Evolutionary conservation across 768 basidiomycete species (phyloP), one percentile per base, ranked within the genome.

Genomic region (Tylopilus rubrobrunneus): DNA sequence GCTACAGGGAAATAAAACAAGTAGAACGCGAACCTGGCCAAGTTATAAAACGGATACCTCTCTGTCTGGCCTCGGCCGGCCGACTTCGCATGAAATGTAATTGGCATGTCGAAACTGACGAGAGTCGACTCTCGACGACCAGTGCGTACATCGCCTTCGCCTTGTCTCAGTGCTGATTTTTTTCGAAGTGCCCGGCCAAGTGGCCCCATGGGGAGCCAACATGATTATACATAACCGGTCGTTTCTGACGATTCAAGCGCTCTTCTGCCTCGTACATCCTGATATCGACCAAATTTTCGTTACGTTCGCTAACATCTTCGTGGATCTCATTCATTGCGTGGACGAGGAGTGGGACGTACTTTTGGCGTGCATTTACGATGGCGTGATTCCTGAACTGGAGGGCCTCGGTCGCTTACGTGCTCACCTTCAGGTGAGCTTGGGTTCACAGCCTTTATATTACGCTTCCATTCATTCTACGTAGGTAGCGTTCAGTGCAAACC

Each of bases 231-330:
- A 59, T 34, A 55, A 58, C 36, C 39, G 37, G n/a, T 57, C 58
- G 6, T 60, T 58, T 27, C 41, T 64, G 11, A 25, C 53, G 21
- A 56, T 62, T 9, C 56, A 64, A 6, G 56, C 36, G 4, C 43
- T 65, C 43, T 65, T 65, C 45, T 55, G 43, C 23, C 58, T 65
- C 29, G 37, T 40, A 4, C 19, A 55, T 39, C 36, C 27, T 7
- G 52, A 48, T 14, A 21, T 61, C 25, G 56, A 61, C 41, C 51
- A 41, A 41, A 44, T 56, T 8, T 41, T 25, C 10, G 33, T 51
- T 11, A 23, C 34, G 12, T 60, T 62, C 21, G 52, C 40, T 5
- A 41, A 40, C 4, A 12, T 27, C 5, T 65, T 65, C 17, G 15
- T 45, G 5, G 56, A 65, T 21, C 41, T 65, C 7, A 23, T 55